Base-by-base conservation (phyloP, 805 yeast genomes). In the Blastobotrys parvus region DNA sequence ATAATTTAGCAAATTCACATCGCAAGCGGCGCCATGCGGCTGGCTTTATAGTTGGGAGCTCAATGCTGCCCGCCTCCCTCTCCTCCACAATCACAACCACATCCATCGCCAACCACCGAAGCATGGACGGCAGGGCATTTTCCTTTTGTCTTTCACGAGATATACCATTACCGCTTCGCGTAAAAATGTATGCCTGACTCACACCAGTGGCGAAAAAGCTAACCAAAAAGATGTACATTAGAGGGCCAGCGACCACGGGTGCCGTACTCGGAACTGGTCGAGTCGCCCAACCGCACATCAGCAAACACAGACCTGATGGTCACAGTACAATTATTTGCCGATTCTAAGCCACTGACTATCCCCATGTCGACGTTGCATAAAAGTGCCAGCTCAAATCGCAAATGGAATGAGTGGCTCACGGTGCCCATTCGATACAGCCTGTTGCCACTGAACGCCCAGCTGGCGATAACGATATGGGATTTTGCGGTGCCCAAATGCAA, bases 401-500 rank as follows among this genome's bases (percentile, higher is more conserved):
- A 58, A 38, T 86, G 92, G 89, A 74, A 81, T 51, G 77, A 78
- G 46, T 81, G 87, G 82, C 61, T 86, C 17, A 71, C 74, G 37
- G 60, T 92, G 38, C 90, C 97, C 0, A 72, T 89, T 2, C 69
- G 71, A 42, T 77, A 83, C 50, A 73, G 74, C 42, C 92, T 87
- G 54, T 59, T 90, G n/a, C 80, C 85, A 2, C 57, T 77, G 30
- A 72, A 75, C 33, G 62, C 92, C 3, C 72, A 69, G 48, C 58
- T 89, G 15, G 72, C 72, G 42, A 67, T 92, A 19, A 69, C 74
- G 2, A 51, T 88, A 2, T 83, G 80, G 75, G 94, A 84, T 49
- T 80, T 76, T 45, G 73, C 74, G 23, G 76, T 78, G 6, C 74
- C 78, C 0, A 38, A 50, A 7, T 65, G 71, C 4, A 64, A 61